These are phyloP conservation scores for Raffaelea ambrosiae DNA, from an alignment of 2,329 filamentous ascomycete genomes.

Conservation along the genomic window DNA sequence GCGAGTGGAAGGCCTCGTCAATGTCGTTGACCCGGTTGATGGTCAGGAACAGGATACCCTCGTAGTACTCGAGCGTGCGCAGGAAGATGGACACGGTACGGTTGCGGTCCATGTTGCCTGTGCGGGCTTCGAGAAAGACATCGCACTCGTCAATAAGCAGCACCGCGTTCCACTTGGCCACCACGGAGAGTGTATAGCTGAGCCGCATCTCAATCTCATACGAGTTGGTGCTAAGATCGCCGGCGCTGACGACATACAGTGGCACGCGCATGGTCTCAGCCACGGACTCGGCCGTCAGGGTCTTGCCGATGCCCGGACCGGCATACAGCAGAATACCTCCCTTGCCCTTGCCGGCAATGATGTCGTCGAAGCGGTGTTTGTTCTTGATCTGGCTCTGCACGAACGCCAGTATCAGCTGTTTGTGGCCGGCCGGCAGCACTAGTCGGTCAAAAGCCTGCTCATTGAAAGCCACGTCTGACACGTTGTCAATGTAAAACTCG, in stretches of 20 bases:
- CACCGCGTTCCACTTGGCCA: constrained; percentile 64
- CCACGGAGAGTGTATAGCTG: constrained; percentile 62
- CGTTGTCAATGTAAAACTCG: constrained; percentile 33
- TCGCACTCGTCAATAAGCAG: constrained; percentile 65
- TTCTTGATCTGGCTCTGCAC: no score
- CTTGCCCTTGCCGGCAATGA: constrained; percentile 12
- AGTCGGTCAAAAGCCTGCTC: constrained; percentile 31
- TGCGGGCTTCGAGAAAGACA: constrained; percentile 14
- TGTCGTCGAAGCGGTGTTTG: constrained; percentile 16
- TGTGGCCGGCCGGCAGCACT: constrained; percentile 19
- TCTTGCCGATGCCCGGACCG: constrained; percentile 41
- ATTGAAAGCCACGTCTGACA: constrained; percentile 34
- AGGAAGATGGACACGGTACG: constrained; percentile 29
- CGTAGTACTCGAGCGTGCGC: constrained; percentile 37
- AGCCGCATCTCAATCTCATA: constrained; percentile 57
- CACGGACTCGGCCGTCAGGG: constrained; percentile 38
- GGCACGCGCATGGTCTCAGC: constrained; percentile 40
- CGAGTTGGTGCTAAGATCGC: constrained; percentile 62
- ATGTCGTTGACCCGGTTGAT: constrained; percentile 37
- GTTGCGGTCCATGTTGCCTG: constrained; percentile 28
- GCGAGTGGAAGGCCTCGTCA: constrained; percentile 37
- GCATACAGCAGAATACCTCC: constrained; percentile 34
- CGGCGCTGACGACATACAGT: constrained; percentile 47
- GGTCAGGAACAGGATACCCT: constrained; percentile 40
- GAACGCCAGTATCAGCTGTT: constrained; percentile 19